Percentiles rank a stretch among this genome's conserved stretches.
Conservation (phyloP, 1,284 basidiomycete species). For the Malassezia sympodialis region DNA sequence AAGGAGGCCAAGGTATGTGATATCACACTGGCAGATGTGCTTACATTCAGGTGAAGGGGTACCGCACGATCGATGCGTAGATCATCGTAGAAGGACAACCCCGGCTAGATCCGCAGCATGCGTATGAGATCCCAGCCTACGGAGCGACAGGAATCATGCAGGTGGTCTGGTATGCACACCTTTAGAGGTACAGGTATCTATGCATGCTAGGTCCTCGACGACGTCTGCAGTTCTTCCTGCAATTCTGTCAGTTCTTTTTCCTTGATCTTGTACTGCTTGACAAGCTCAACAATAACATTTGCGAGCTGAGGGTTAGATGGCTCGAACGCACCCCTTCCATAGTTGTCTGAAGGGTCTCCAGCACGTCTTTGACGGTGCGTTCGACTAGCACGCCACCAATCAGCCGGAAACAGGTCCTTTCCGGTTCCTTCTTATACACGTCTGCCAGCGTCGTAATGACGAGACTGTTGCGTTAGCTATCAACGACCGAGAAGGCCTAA, state of each 20-base stretch:
- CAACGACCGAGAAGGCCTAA: background rate
- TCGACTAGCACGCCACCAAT: conserved; percentile 94
- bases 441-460: conserved; percentile 74
- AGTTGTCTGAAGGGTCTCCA: conserved; percentile 57
- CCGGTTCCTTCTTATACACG: conserved; percentile 58
- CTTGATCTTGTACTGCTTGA: conserved; percentile 46
- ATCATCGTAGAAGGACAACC: background rate
- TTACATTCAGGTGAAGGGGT: conserved; percentile 15
- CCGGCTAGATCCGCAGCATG: background rate
- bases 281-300: conserved; percentile 35
- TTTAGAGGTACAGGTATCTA: background rate
- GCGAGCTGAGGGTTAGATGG: conserved; percentile 26
- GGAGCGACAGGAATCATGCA: background rate
- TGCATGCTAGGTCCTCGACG: background rate
- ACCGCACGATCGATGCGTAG: conserved; percentile 16
- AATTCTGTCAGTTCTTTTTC: conserved; percentile 34
- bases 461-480: conserved; percentile 55
- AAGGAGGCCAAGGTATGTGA: conserved; percentile 69
- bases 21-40: background rate
- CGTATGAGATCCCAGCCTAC: background rate
- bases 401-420: conserved; percentile 88
- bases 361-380: conserved; percentile 86
- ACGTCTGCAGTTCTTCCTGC: conserved; percentile 15
- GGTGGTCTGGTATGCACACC: background rate
- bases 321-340: conserved; percentile 34